Base-by-base conservation (phyloP, 1,284 basidiomycete species). In the Termitomyces sp. region DNA sequence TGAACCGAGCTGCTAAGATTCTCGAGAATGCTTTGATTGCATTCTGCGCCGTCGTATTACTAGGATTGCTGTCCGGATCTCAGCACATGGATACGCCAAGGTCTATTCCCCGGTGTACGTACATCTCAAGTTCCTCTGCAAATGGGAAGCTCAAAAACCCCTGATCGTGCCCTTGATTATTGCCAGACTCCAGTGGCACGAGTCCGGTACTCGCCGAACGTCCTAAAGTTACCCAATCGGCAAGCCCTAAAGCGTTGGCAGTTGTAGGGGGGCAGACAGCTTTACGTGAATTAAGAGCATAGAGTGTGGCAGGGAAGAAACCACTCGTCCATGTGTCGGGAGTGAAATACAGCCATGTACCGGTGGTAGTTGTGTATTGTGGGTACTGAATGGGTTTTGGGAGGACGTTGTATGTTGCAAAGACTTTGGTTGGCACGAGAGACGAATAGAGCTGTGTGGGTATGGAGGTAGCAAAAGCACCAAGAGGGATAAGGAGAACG, bases 111-210 rank as follows among this genome's bases (percentile, higher is more conserved):
- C 33, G 36, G 2, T 6, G 56, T 6, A 69, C 72, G 60, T 55
- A 77, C 78, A 82, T 56, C 15, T 56, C 59, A 17, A 83, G 63
- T 58, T 83, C 81, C 56, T 80, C 74, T 47, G 78, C 70, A 62
- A 87, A 88, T 0, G 85, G 83, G 61, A 78, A 84, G 62, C 86
- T 85, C 54, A 88, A 66, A 66, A 88, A 88, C 5, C 86, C 86
- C 21, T 86, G 83, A 67, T 89, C 86, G 61, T 88, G 86, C 7
- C 79, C 79, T 33, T 82, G 71, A 5, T 66, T 67, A 49, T 78
- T 80, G 21, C 70, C 66, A 1, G 64, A 64, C 60, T 78, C 76
- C 8, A 82, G 69, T 2, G 78, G 73, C 9, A 83, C 67, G 57
- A 84, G 68, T 0, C 75, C 79, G 21, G 70, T 71, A 60, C 77